Conservation (phyloP, 441 rosid genomes). For the Aleurites moluccanus region DNA sequence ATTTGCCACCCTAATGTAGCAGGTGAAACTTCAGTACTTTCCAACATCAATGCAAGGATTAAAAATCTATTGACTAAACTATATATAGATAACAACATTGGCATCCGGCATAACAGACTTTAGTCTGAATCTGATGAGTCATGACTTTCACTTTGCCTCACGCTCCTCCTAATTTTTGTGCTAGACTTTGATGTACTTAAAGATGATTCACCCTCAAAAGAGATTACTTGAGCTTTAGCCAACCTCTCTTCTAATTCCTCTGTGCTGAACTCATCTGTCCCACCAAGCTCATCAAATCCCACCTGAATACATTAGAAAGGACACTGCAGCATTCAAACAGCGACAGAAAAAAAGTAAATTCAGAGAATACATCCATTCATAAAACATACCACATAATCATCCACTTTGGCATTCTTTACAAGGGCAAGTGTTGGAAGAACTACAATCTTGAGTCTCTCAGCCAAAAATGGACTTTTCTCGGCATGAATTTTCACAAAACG, state of each 20-base stretch:
- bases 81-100: background rate
- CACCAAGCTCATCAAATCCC: conserved; percentile 91
- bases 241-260: conserved; percentile 91
- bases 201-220: conserved; percentile 81
- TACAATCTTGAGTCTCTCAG: conserved; percentile 83
- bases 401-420: conserved; percentile 93
- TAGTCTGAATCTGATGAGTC: conserved; percentile 80
- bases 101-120: background rate
- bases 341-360: background rate
- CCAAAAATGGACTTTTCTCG: conserved; percentile 92
- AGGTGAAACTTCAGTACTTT: background rate
- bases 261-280: conserved; percentile 89
- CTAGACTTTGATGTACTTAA: conserved; percentile 40
- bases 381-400: conserved; percentile 75
- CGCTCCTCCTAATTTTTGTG: conserved; percentile 56
- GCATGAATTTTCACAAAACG: conserved; percentile 91
- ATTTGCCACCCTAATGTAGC: background rate
- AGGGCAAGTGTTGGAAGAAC: conserved; percentile 97
- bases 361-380: too few species aligned
- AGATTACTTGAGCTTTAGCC: conserved; percentile 79
- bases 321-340: background rate
- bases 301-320: conserved; percentile 42
- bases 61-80: background rate
- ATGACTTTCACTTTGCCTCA: conserved; percentile 59
- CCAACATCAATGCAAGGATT: background rate